These are phyloP conservation scores for Phialemoniopsis sp. DNA, from an alignment of 2,329 filamentous ascomycete genomes.

Conservation along the genomic window DNA sequence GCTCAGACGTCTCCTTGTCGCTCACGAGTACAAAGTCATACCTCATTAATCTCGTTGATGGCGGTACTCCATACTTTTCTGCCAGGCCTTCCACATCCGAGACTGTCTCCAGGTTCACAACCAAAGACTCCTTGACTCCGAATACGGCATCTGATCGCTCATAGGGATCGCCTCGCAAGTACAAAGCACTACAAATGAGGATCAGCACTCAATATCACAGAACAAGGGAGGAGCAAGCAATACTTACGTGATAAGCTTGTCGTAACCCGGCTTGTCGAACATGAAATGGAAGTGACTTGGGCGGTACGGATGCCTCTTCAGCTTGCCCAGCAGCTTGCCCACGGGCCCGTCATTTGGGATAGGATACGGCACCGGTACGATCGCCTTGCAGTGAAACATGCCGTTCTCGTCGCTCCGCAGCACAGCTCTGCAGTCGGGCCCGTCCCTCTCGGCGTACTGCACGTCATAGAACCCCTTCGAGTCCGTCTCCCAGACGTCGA, in stretches of 20 bases:
- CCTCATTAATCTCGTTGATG: conserved; percentile 38
- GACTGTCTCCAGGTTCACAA: conserved; percentile 47
- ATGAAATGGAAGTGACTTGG: conserved; percentile 68
- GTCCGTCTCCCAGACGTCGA: conserved; percentile 80
- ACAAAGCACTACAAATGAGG: conserved; percentile 45
- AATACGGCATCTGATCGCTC: conserved; percentile 66
- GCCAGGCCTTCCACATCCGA: conserved; percentile 13
- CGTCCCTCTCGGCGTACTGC: conserved; percentile 57
- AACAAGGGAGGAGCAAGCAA: not conserved
- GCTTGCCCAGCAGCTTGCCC: conserved; percentile 48
- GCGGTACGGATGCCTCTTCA: conserved; percentile 56
- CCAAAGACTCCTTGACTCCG: conserved; percentile 62
- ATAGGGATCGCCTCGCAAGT: conserved; percentile 60
- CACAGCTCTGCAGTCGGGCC: conserved; percentile 61
- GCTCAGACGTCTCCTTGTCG: conserved; percentile 60
- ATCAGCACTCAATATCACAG: not conserved
- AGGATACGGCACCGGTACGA: conserved; percentile 66
- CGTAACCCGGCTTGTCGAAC: conserved; percentile 62
- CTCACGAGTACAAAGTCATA: conserved; percentile 78
- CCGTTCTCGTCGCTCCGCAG: conserved; percentile 55
- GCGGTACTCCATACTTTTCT: too few relatives aligned
- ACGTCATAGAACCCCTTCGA: conserved; percentile 72
- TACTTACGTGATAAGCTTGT: conserved; percentile 64
- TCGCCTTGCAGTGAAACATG: conserved; percentile 66
- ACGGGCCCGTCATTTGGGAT: conserved; percentile 67